Evolutionary conservation across 495 filamentous ascomycete genomes (phyloP), one percentile per base, ranked within the genome.

Genomic region (Glarea lozoyensis): DNA sequence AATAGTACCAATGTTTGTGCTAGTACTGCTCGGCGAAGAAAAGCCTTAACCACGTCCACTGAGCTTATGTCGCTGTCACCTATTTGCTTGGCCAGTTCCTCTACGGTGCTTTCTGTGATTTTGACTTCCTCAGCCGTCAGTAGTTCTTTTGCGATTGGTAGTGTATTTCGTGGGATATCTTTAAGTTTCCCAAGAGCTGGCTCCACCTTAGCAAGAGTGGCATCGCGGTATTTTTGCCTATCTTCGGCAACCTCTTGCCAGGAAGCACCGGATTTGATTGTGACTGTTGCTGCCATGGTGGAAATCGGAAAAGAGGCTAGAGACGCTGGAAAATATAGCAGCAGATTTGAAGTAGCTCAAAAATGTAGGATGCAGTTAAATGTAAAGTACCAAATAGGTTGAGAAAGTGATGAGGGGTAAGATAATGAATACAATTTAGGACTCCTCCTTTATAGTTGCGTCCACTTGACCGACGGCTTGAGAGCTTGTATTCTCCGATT

Each of bases 1-100:
- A n/a, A n/a, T n/a, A n/a, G n/a, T 60, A 64, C 70, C 48, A 76
- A 59, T 57, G 71, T 70, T 47, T 80, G 76, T 1, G 77, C 76
- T 12, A 82, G 50, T 7, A 63, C 72, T 2, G 79, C 76, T 20
- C 79, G 67, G 31, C 78, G 69, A 2, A 73, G 61, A 50, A 81
- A 83, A 3, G 76, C 78, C 4, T 58, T 70, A 0, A 68, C 75
- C 6, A 81, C 65, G 17, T 65, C 56, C 25, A 7, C 25, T 7
- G 7, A 29, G 25, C 7, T 29, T 7, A 7, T 7, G 25, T 7
- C 7, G 7, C n/a, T 29, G 7, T 29, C 25, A 7, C 25, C 7
- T 29, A 29, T 29, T n/a, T 7, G 25, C 25, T n/a, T 7, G 25
- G n/a, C 25, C 25, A 29, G n/a, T n/a, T 29, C 25, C n/a, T 7